A percentile compares a stretch with the other conserved stretches of the same genome.
phyloP scores from a whole-genome alignment of 2,329 filamentous ascomycete genomes.

The Dothistroma septosporum region DNA sequence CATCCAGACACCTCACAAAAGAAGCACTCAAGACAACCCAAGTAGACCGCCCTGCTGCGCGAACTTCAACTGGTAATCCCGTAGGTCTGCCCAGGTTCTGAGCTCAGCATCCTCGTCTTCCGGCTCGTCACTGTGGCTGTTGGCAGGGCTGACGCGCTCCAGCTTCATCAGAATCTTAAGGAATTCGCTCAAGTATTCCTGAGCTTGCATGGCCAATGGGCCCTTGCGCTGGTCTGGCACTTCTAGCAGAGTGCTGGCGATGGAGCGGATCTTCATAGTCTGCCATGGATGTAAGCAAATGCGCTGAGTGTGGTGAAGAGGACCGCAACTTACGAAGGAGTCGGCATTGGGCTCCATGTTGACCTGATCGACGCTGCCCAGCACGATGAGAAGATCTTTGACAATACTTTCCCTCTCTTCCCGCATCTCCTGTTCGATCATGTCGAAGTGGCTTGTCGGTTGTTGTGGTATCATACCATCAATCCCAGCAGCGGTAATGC shows the following conservation, averaged over 20 bases:
- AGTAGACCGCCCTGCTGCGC: constrained; percentile 59
- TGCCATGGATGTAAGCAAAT: constrained; percentile 28
- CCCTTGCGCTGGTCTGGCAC: constrained; percentile 53
- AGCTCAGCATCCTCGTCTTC: constrained; percentile 71
- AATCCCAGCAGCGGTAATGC: constrained; percentile 36
- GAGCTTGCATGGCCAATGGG: constrained; percentile 54
- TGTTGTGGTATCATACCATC: constrained; percentile 33
- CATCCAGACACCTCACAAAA: constrained; percentile 1
- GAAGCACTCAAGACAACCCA: constrained; percentile 25
- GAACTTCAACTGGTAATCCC: constrained; percentile 73
- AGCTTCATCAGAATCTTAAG: constrained; percentile 70
- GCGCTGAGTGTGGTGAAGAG: not conserved
- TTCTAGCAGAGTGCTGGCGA: constrained; percentile 74
- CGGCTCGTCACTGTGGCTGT: constrained; percentile 40
- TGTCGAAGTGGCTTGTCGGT: constrained; percentile 36
- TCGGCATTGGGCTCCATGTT: constrained; percentile 73
- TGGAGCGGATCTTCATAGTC: constrained; percentile 80
- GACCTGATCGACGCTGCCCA: constrained; percentile 74
- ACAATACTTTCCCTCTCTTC: constrained; percentile 78
- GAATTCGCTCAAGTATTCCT: constrained; percentile 68
- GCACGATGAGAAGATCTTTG: constrained; percentile 68
- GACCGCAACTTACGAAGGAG: constrained; percentile 53
- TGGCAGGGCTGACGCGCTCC: constrained; percentile 57
- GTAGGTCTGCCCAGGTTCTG: constrained; percentile 70
- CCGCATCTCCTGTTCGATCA: constrained; percentile 61